Percentiles rank a stretch among this genome's conserved stretches.
These are phyloP conservation scores for Sarocladiaceae sp. DNA, from an alignment of 2,329 filamentous ascomycete genomes.

Conservation along the genomic window DNA sequence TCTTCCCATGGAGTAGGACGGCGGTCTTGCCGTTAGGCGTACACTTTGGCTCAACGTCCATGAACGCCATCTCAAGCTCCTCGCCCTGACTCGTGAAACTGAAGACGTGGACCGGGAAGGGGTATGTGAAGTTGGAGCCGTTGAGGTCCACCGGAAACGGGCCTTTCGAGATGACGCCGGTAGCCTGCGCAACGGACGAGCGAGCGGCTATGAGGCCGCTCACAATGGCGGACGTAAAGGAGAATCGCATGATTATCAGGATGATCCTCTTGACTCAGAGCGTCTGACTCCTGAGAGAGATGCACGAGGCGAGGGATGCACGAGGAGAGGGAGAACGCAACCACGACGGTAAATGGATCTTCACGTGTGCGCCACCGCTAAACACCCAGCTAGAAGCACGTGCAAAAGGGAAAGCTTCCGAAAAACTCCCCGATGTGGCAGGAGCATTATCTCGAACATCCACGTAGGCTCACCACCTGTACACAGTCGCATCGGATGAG, in stretches of 20 bases:
- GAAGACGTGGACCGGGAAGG: conserved; percentile 43
- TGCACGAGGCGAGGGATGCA: too few relatives aligned
- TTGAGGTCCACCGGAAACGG: conserved; percentile 36
- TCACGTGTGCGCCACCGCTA: too few relatives aligned
- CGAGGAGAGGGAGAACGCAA: too few relatives aligned
- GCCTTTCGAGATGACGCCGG: conserved; percentile 26
- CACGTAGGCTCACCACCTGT: too few relatives aligned
- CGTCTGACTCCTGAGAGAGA: too few relatives aligned
- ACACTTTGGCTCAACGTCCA: conserved; percentile 38
- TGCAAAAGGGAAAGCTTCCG: too few relatives aligned
- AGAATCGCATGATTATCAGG: conserved; percentile 22
- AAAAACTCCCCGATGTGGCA: too few relatives aligned
- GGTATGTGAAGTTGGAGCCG: conserved; percentile 47
- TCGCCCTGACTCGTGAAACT: conserved; percentile 40
- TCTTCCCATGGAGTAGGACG: conserved; percentile 48
- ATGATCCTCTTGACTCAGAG: too few relatives aligned
- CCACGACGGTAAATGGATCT: too few relatives aligned
- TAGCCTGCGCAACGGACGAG: conserved; percentile 19
- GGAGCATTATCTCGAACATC: too few relatives aligned
- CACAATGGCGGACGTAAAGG: conserved; percentile 14
- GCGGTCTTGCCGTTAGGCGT: conserved; percentile 33
- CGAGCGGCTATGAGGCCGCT: conserved; percentile 14
- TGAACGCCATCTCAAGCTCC: conserved; percentile 48
- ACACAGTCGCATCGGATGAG: too few relatives aligned
- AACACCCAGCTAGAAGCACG: too few relatives aligned